Percentiles rank a stretch among this genome's conserved stretches.
Evolutionary conservation across 768 basidiomycete genomes (phyloP).

Genomic region (Asterophora lycoperdoides): DNA sequence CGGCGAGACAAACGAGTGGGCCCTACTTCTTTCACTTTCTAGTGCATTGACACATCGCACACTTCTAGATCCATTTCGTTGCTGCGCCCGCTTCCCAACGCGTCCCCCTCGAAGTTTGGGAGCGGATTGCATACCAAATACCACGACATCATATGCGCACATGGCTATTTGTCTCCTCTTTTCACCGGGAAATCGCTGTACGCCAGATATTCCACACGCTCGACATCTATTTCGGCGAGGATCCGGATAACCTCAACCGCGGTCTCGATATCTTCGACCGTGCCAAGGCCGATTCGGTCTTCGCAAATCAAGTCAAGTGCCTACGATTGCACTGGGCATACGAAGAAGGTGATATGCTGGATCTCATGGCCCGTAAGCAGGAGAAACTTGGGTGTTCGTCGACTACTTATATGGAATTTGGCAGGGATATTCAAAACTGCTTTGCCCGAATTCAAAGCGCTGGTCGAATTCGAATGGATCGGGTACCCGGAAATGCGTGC

Average conservation of each 20-base stretch:
- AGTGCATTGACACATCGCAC: too few species aligned
- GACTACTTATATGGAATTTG: neutral
- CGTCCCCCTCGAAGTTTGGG: conserved; percentile 65
- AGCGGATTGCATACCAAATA: conserved; percentile 55
- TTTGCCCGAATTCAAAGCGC: conserved; percentile 56
- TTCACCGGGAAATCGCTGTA: conserved; percentile 61
- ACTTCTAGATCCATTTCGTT: conserved; percentile 45
- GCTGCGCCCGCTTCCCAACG: conserved; percentile 57
- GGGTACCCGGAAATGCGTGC: conserved; percentile 66
- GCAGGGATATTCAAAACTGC: conserved; percentile 59
- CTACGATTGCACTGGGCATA: conserved; percentile 66
- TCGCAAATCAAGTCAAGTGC: conserved; percentile 55
- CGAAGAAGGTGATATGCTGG: conserved; percentile 64
- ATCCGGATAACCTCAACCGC: conserved; percentile 54
- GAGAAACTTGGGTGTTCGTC: neutral
- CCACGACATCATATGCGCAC: conserved; percentile 65
- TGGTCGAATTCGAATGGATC: conserved; percentile 72
- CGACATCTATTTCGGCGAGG: conserved; percentile 65
- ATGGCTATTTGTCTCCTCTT: conserved; percentile 62
- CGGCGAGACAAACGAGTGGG: conserved; percentile 44
- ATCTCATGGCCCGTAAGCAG: conserved; percentile 34
- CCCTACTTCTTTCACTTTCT: neutral
- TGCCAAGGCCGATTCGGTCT: conserved; percentile 56
- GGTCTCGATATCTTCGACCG: conserved; percentile 66
- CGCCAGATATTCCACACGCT: conserved; percentile 64